These are phyloP conservation scores for Datura wrightii DNA, from an alignment of 257 asterid species.

Conservation along the genomic window DNA sequence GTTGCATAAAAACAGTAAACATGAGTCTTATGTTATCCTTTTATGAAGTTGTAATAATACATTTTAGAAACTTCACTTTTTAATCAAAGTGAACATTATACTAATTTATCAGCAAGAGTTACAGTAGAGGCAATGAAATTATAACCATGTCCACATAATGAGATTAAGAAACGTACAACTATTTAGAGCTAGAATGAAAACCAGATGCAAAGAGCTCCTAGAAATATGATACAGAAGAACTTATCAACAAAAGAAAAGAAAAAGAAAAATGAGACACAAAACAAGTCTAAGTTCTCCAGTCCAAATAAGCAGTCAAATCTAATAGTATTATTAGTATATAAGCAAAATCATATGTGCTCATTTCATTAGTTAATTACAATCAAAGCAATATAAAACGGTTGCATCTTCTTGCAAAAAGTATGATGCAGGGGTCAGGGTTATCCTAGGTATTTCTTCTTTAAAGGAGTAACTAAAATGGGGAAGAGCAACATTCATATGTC, in stretches of 20 bases:
- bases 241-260: not conserved
- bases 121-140: not conserved
- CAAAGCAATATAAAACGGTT: not conserved
- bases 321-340: too few species aligned
- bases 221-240: not conserved
- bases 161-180: not conserved
- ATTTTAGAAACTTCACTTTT: too few species aligned
- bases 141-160: not conserved
- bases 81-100: too few species aligned
- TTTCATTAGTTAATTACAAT: not conserved
- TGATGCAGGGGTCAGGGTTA: not conserved
- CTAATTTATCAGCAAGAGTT: too few species aligned
- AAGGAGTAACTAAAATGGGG: not conserved
- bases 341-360: not conserved
- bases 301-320: not conserved
- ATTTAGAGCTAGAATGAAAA: not conserved
- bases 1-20: too few species aligned
- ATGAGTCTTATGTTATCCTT: too few species aligned
- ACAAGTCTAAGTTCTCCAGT: not conserved
- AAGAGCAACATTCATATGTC: slow-evolving; percentile 8
- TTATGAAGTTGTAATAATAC: too few species aligned
- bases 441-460: not conserved
- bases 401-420: not conserved
- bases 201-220: not conserved
- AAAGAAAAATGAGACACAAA: not conserved